Evolutionary conservation across 2,329 filamentous ascomycete species (phyloP).

Genomic region (Nigrospora oryzae): DNA sequence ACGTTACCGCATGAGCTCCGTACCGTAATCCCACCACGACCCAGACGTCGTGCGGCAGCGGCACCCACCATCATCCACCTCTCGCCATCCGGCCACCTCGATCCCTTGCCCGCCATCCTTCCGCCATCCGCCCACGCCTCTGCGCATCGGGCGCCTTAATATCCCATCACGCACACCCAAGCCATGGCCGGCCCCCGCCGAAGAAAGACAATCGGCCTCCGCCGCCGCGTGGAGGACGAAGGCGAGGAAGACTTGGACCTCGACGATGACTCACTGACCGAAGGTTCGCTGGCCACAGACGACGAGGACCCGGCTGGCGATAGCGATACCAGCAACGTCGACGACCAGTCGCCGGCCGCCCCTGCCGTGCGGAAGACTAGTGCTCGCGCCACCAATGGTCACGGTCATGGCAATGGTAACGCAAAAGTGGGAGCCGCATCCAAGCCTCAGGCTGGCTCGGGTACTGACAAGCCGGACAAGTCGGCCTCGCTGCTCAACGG

Average conservation of each 20-base stretch:
- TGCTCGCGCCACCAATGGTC: slow-evolving; percentile 21
- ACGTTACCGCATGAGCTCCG: slow-evolving; percentile 13
- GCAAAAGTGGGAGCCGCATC: slow-evolving; percentile 13
- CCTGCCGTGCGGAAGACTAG: slow-evolving; percentile 18
- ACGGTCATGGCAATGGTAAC: slow-evolving; percentile 12
- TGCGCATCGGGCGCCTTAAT: slow-evolving; percentile 6
- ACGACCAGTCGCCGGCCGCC: slow-evolving; percentile 41
- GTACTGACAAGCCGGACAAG: slow-evolving; percentile 21
- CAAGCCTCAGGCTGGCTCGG: slow-evolving; percentile 17
- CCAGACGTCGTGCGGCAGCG: slow-evolving; percentile 18
- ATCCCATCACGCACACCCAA: too few relatives aligned
- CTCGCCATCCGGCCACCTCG: slow-evolving; percentile 4
- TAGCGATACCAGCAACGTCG: slow-evolving; percentile 56
- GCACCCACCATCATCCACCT: slow-evolving; percentile 6
- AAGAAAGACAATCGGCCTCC: slow-evolving; percentile 58
- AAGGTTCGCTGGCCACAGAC: slow-evolving; percentile 54
- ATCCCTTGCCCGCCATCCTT: slow-evolving; percentile 2
- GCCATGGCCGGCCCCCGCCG: slow-evolving; percentile 44
- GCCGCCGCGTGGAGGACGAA: slow-evolving; percentile 62
- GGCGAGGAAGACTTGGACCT: slow-evolving; percentile 59
- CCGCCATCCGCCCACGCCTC: slow-evolving; percentile 4
- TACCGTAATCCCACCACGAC: slow-evolving; percentile 16
- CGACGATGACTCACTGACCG: slow-evolving; percentile 59
- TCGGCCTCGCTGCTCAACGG: slow-evolving; percentile 16
- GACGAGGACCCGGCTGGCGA: slow-evolving; percentile 51